These are phyloP conservation scores for Solanum hybrid DNA, from an alignment of 305 asterid genomes.

Conservation along the genomic window DNA sequence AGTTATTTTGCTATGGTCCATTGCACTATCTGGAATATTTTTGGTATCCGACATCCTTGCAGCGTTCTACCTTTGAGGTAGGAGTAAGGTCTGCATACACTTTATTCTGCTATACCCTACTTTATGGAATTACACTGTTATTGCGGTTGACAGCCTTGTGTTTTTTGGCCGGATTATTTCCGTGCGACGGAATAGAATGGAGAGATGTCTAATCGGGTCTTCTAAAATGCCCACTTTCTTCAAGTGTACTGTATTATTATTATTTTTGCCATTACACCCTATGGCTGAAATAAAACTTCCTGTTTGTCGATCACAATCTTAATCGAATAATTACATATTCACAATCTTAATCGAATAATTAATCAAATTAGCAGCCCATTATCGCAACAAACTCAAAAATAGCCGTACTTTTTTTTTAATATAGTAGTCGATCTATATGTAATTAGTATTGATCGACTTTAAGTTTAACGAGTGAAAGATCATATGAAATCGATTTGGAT, in stretches of 20 bases:
- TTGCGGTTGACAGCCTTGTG: neutral
- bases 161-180: neutral
- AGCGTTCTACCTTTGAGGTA: neutral
- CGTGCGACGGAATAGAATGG: neutral
- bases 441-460: neutral
- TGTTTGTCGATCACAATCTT: neutral
- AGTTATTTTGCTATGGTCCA: neutral
- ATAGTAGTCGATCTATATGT: neutral
- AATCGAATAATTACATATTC: neutral
- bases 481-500: neutral
- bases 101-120: neutral
- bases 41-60: neutral
- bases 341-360: neutral
- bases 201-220: neutral
- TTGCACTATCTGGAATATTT: neutral
- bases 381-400: neutral
- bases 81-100: neutral
- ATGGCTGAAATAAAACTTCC: neutral
- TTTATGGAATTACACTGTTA: neutral
- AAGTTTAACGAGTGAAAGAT: neutral
- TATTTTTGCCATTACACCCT: neutral
- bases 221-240: neutral
- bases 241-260: neutral
- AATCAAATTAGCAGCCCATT: neutral
- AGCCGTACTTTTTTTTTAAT: neutral